These are phyloP conservation scores for Allium sativum DNA, from an alignment of 106 monocot species.

Conservation along the genomic window DNA sequence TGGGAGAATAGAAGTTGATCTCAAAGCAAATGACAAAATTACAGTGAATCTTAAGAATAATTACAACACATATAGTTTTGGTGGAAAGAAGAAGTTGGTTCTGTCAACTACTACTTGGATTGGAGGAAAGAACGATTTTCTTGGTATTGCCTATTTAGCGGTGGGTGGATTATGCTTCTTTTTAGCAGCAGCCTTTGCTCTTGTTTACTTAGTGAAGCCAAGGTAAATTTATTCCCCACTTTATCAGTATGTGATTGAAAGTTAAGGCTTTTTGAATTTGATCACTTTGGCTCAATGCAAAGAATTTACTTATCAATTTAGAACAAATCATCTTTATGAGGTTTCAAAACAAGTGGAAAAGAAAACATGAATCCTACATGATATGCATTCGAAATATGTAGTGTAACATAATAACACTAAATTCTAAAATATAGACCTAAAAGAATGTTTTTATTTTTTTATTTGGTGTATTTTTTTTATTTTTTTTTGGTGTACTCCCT, in stretches of 20 bases:
- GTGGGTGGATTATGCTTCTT: constrained; percentile 48
- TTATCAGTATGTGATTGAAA: neutral
- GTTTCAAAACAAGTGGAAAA: too few relatives aligned
- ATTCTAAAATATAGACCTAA: too few relatives aligned
- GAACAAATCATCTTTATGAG: too few relatives aligned
- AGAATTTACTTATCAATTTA: too few relatives aligned
- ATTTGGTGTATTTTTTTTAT: too few relatives aligned
- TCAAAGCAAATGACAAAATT: constrained; percentile 37
- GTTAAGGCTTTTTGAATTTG: too few relatives aligned
- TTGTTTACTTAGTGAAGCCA: constrained; percentile 44
- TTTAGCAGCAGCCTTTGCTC: constrained; percentile 30
- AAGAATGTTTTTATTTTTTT: too few relatives aligned
- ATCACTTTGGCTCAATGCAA: too few relatives aligned
- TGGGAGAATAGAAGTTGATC: constrained; percentile 46
- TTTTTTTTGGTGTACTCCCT: too few relatives aligned
- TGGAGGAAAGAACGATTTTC: constrained; percentile 60
- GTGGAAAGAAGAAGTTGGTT: constrained; percentile 52
- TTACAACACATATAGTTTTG: constrained; percentile 55
- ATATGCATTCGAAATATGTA: too few relatives aligned
- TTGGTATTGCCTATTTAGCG: constrained; percentile 48
- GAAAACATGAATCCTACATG: too few relatives aligned
- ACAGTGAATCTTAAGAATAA: constrained; percentile 35
- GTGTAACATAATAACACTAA: too few relatives aligned
- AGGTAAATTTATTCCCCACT: constrained; percentile 20
- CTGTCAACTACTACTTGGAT: constrained; percentile 54